These are phyloP conservation scores for Ceratocystis cubensis DNA, from an alignment of 2,329 filamentous ascomycete genomes.

Conservation along the genomic window DNA sequence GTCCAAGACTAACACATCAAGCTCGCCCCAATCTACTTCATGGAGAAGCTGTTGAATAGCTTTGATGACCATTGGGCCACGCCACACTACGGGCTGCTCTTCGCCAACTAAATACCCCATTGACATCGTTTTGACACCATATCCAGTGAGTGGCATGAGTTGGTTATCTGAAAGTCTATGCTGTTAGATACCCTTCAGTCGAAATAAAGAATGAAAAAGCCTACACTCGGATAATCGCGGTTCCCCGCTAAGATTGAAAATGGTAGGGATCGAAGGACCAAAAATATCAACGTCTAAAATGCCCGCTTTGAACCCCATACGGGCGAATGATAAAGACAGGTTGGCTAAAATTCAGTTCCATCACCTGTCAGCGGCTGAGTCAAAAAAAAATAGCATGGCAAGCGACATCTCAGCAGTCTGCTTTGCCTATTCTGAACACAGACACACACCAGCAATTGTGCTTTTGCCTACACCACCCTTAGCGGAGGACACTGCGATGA, in stretches of 20 bases:
- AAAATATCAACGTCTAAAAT: conserved; percentile 96
- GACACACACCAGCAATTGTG: conserved; percentile 61
- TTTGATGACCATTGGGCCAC: conserved; percentile 95
- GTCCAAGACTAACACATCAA: conserved; percentile 83
- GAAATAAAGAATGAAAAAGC: conserved; percentile 25
- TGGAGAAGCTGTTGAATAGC: conserved; percentile 90
- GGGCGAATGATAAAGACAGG: conserved; percentile 73
- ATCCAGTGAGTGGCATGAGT: conserved; percentile 78
- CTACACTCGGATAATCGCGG: conserved; percentile 61
- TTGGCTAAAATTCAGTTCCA: conserved; percentile 43
- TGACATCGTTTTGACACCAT: conserved; percentile 95
- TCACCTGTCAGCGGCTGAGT: neutral
- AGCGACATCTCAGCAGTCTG: neutral
- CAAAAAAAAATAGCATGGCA: neutral
- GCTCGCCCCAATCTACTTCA: conserved; percentile 81
- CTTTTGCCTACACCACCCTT: conserved; percentile 98
- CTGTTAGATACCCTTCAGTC: conserved; percentile 4
- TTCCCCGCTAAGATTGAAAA: conserved; percentile 70
- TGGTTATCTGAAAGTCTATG: conserved; percentile 51
- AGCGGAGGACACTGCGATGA: conserved; percentile 93
- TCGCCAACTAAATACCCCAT: conserved; percentile 87
- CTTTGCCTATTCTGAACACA: no score
- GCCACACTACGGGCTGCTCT: conserved; percentile 78
- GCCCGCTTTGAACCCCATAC: conserved; percentile 66
- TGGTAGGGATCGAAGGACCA: conserved; percentile 82